Percentiles rank a stretch among this genome's conserved stretches.
These are phyloP conservation scores for Taphrina communis DNA, from an alignment of 1,139 yeast species.

Conservation along the genomic window DNA sequence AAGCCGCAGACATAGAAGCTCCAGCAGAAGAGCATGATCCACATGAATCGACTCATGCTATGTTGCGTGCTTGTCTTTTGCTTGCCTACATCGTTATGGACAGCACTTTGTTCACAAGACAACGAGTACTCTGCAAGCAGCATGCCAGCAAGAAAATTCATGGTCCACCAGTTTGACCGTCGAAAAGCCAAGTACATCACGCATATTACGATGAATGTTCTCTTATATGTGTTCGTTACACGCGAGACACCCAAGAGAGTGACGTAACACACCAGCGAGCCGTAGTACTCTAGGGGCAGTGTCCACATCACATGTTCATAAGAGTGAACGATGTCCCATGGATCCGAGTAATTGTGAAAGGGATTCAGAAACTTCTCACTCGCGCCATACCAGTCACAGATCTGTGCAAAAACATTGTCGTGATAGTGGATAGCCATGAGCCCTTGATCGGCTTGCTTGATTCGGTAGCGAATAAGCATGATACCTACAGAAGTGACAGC, in stretches of 20 bases:
- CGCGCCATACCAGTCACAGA: conserved; percentile 21
- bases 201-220: conserved; percentile 11
- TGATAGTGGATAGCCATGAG: conserved; percentile 9
- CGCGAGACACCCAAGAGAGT: conserved; percentile 20
- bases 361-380: conserved; percentile 23
- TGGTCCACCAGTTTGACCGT: conserved; percentile 33
- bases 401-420: conserved; percentile 1
- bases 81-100: not conserved
- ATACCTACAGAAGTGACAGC: conserved; percentile 25
- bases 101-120: not conserved
- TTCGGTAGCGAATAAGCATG: conserved; percentile 2
- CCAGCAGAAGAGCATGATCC: conserved; percentile 24
- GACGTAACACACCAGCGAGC: conserved; percentile 24
- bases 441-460: not conserved
- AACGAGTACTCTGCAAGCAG: conserved; percentile 25
- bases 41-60: not conserved
- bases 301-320: conserved; percentile 40
- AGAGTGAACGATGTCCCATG: conserved; percentile 22
- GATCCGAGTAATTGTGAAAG: conserved; percentile 18
- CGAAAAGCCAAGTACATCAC: conserved; percentile 10
- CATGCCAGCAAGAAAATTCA: conserved; percentile 31
- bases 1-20: conserved; percentile 33
- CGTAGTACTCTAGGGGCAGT: conserved; percentile 30
- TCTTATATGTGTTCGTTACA: conserved; percentile 15
- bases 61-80: not conserved